Evolutionary conservation across 2,329 filamentous ascomycete species (phyloP), one percentile per base, ranked within the genome.

Genomic region (Pseudogymnoascus sp.): DNA sequence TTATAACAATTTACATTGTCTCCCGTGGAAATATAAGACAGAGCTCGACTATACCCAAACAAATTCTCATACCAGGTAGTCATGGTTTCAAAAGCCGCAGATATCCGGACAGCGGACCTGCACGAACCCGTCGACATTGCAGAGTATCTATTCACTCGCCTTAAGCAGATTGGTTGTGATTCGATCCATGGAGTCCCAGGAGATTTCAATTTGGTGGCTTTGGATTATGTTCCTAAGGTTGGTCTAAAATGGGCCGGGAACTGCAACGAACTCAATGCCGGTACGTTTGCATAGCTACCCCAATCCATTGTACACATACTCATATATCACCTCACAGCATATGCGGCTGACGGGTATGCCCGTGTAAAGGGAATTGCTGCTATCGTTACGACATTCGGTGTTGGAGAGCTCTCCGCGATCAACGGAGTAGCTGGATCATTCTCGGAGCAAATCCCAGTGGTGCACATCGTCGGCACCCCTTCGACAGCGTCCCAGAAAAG

Each of bases 331-430:
- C 7, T 55, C 18, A 4, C 69, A 83, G 87, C 86, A 15, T 92
- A 92, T 69, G 88, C 88, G 29, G 87, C 89, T n/a, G 89, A 92
- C 75, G 89, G 88, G 25, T 92, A 92, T 71, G 87, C 87, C 62
- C 82, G 88, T 65, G 81, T 90, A 64, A 88, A 87, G 62, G 86
- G 87, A 45, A 85, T 90, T 35, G 81, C 82, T 4, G 87, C 87
- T 31, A 74, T 92, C 58, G 74, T 92, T 67, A 92, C 88, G 40
- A 90, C 88, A 0, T 91, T 91, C 65, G 89, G 88, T 60, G 87
- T 91, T 4, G 88, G 85, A 60, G 85, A 87, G 71, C 79, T 88
- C n/a, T 90, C 87, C 2, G 87, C 87, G 58, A 78, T 90, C 69
- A 90, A 90, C 69, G 88, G 85, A 40, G 74, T 90, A 61, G 88